These are phyloP conservation scores for Wickerhamiella pararugosa DNA, from an alignment of 1,139 yeast genomes.

Conservation along the genomic window DNA sequence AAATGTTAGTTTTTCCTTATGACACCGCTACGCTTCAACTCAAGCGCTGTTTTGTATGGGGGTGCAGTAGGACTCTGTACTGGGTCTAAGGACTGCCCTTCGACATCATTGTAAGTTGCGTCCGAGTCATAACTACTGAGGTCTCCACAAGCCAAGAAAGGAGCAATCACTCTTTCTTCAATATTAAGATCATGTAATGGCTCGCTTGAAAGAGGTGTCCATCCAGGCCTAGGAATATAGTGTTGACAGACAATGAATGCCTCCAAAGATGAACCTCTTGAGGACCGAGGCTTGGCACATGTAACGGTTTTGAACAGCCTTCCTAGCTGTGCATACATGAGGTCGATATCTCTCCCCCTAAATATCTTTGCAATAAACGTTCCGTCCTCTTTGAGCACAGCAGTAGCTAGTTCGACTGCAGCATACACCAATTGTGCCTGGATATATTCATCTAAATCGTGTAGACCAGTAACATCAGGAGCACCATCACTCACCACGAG, in stretches of 20 bases:
- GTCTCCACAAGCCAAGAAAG: conserved; percentile 90
- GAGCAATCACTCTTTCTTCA: conserved; percentile 65
- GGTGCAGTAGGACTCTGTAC: conserved; percentile 95
- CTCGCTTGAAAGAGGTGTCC: conserved; percentile 50
- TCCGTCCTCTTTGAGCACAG: conserved; percentile 78
- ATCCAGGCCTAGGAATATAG: conserved; percentile 63
- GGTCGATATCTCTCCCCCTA: conserved; percentile 87
- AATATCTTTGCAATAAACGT: conserved; percentile 90
- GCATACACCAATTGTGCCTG: conserved; percentile 88
- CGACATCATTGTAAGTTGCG: conserved; percentile 70
- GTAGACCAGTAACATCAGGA: conserved; percentile 95
- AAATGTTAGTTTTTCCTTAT: not conserved
- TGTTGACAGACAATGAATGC: conserved; percentile 88
- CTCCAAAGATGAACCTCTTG: conserved; percentile 86
- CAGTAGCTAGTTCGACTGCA: conserved; percentile 81
- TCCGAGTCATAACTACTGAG: conserved; percentile 78
- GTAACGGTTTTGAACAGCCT: conserved; percentile 69
- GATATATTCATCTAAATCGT: conserved; percentile 89
- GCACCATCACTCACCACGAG: conserved; percentile 97
- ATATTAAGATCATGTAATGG: conserved; percentile 18
- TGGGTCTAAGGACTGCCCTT: conserved; percentile 49
- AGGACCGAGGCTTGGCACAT: conserved; percentile 91
- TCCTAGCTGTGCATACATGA: conserved; percentile 78
- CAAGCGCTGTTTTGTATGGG: conserved; percentile 83
- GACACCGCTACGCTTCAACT: conserved; percentile 44